A percentile compares a stretch with the other conserved stretches of the same genome.
Evolutionary conservation across 345 rosid genomes (phyloP).

Genomic region (Aegle marmelos): DNA sequence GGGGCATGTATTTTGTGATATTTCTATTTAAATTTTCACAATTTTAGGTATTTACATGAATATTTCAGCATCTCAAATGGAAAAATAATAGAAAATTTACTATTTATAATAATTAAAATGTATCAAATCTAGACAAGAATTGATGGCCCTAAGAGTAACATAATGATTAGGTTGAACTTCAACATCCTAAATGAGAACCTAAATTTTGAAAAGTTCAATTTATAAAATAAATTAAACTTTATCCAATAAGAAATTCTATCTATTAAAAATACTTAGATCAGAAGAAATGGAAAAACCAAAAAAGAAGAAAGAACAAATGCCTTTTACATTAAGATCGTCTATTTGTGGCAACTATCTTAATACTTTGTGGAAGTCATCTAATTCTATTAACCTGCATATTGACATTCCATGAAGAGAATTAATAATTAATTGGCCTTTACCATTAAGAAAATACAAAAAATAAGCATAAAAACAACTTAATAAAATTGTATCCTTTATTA

Average conservation of each 20-base stretch:
- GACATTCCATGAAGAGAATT: not conserved
- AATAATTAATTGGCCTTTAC: not conserved
- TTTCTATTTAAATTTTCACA: not conserved
- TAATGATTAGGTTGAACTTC: conserved; percentile 97
- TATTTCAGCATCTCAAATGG: not conserved
- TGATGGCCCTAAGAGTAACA: conserved; percentile 87
- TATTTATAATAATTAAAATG: not conserved
- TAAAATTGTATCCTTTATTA: not conserved
- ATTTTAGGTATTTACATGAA: not conserved
- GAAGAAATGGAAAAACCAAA: not conserved
- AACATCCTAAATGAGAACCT: conserved; percentile 99
- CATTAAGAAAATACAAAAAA: conserved; percentile 10
- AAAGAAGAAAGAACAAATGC: not conserved
- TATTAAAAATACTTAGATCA: conserved; percentile 1
- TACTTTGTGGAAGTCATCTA: conserved; percentile 87
- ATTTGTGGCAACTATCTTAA: conserved; percentile 96
- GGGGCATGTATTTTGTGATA: too few relatives aligned
- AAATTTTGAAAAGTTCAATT: conserved; percentile 21
- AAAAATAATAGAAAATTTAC: not conserved
- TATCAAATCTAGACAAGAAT: conserved; percentile 96
- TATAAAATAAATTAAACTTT: not conserved
- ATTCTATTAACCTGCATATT: conserved; percentile 86
- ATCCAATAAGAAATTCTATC: not conserved
- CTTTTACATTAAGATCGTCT: conserved; percentile 90
- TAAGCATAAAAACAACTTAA: not conserved